phyloP scores from a whole-genome alignment of 441 rosid genomes.

The Raphanus hybrid region DNA sequence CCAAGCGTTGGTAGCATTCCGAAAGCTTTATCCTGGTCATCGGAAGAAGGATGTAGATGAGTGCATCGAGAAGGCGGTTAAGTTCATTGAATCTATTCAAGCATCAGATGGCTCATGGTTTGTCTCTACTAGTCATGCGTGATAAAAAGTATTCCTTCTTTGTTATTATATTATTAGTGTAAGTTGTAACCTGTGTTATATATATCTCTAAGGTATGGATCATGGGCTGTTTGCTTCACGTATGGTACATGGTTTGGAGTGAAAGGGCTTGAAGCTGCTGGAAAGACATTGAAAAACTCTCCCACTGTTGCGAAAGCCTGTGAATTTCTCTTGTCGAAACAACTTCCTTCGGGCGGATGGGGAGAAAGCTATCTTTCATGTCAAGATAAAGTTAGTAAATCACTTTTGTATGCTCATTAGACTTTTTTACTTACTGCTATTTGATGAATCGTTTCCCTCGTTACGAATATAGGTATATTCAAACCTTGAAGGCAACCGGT shows the following conservation, averaged over 20 bases:
- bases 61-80: conserved; percentile 58
- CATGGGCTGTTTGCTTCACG: conserved; percentile 97
- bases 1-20: conserved; percentile 68
- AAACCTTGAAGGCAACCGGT: conserved; percentile 58
- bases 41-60: conserved; percentile 59
- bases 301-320: conserved; percentile 78
- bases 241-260: conserved; percentile 91
- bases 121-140: conserved; percentile 34
- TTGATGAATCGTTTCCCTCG: background rate
- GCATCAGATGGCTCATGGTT: conserved; percentile 76
- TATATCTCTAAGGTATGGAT: conserved; percentile 71
- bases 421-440: conserved; percentile 10
- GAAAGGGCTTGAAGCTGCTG: conserved; percentile 78
- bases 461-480: conserved; percentile 56
- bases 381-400: conserved; percentile 67
- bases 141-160: background rate
- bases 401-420: background rate
- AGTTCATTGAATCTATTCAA: conserved; percentile 63
- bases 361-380: conserved; percentile 97
- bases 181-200: conserved; percentile 1
- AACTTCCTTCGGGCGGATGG: conserved; percentile 88
- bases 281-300: conserved; percentile 63
- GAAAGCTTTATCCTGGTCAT: conserved; percentile 62
- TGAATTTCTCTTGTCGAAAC: conserved; percentile 80
- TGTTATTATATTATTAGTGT: background rate